These are phyloP conservation scores for Colletotrichum caudatum DNA, from an alignment of 2,329 filamentous ascomycete species.

Conservation along the genomic window DNA sequence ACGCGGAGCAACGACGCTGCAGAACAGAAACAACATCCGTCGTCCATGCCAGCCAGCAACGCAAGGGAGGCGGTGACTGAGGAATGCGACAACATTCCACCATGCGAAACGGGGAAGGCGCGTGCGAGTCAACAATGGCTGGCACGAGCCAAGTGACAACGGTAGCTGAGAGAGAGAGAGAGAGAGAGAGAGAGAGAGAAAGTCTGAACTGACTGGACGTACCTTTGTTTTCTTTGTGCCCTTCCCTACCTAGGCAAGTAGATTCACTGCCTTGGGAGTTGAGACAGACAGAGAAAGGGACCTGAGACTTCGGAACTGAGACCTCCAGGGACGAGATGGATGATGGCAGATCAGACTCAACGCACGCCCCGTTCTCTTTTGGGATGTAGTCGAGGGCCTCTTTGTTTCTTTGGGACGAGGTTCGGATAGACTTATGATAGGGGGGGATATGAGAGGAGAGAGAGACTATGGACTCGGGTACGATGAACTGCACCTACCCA, in stretches of 20 bases:
- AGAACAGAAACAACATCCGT: slow-evolving; percentile 4
- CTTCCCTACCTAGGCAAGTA: neutral
- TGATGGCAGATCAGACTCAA: slow-evolving; percentile 26
- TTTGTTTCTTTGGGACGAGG: slow-evolving; percentile 14
- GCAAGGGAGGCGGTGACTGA: neutral
- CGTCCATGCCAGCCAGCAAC: slow-evolving; percentile 1
- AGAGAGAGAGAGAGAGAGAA: neutral
- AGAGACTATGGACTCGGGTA: neutral
- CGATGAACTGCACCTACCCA: slow-evolving; percentile 7
- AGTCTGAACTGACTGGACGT: neutral
- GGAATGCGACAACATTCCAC: slow-evolving; percentile 2
- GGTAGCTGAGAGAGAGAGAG: neutral
- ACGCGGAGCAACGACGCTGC: neutral
- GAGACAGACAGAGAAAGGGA: slow-evolving; percentile 17
- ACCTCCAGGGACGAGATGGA: slow-evolving; percentile 26
- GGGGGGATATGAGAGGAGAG: neutral
- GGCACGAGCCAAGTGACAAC: too few relatives aligned
- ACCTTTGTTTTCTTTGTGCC: slow-evolving; percentile 15
- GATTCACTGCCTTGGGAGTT: neutral
- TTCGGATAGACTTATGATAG: slow-evolving; percentile 8
- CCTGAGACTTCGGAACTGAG: slow-evolving; percentile 22
- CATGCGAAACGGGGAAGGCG: slow-evolving; percentile 8
- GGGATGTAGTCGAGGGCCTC: slow-evolving; percentile 1
- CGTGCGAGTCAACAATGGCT: slow-evolving; percentile 4
- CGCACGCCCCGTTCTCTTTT: slow-evolving; percentile 18